Evolutionary conservation across 179 eudicot genomes (phyloP).

Genomic region (Beta macrorhiza): DNA sequence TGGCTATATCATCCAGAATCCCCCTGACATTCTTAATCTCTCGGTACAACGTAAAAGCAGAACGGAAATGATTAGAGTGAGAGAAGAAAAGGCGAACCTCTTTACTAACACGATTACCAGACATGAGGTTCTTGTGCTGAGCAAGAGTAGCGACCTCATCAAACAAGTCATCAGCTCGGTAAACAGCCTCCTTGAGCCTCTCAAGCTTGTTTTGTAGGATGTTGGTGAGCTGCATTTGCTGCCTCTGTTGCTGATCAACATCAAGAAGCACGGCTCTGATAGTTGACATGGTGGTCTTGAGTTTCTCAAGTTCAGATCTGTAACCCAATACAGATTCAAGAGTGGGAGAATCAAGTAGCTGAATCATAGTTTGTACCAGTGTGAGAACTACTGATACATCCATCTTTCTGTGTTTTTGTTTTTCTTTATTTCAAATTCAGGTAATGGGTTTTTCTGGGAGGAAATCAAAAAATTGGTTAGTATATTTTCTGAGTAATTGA

Average conservation of each 20-base stretch:
- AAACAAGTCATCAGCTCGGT: not conserved
- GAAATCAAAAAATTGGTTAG: no score
- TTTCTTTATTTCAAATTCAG: no score
- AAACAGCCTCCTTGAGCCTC: not conserved
- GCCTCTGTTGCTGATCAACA: slow-evolving; percentile 1
- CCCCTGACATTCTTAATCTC: no score
- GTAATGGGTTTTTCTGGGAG: no score
- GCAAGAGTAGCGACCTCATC: not conserved
- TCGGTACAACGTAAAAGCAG: no score
- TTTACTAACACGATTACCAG: not conserved
- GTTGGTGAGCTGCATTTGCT: not conserved
- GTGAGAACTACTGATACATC: not conserved
- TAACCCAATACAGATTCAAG: not conserved
- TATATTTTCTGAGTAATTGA: no score
- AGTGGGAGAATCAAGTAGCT: not conserved
- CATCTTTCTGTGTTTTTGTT: not conserved
- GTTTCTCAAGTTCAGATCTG: not conserved
- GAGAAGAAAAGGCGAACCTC: not conserved
- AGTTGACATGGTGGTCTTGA: not conserved
- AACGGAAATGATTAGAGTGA: no score
- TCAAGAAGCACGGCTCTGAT: not conserved
- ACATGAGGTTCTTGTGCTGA: not conserved
- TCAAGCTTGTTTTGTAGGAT: not conserved
- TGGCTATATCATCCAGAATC: no score
- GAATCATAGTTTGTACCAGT: not conserved